phyloP scores from a whole-genome alignment of 768 basidiomycete species.

The Termitomyces sp. region DNA sequence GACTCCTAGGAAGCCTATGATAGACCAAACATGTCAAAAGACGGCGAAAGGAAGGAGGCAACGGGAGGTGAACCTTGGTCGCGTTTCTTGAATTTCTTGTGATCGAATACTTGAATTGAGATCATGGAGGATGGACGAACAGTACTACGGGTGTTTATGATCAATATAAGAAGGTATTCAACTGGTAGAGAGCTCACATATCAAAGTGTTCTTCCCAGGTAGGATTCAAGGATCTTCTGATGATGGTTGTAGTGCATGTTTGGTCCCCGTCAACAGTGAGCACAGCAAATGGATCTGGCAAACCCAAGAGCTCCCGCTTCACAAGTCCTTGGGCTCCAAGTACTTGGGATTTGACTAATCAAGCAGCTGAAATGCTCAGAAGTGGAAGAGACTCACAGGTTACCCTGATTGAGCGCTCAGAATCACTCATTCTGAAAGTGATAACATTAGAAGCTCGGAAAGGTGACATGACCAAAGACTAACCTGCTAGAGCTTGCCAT shows the following conservation, averaged over 20 bases:
- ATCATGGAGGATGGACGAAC: conserved; percentile 73
- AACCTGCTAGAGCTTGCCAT: conserved; percentile 30
- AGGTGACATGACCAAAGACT: conserved; percentile 3
- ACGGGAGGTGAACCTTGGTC: conserved; percentile 59
- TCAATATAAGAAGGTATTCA: conserved; percentile 8
- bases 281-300: conserved; percentile 88
- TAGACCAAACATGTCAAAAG: conserved; percentile 15
- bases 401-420: conserved; percentile 43
- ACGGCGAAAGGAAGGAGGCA: conserved; percentile 8
- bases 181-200: conserved; percentile 45
- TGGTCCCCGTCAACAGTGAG: conserved; percentile 84
- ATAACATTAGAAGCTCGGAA: conserved; percentile 9
- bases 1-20: conserved; percentile 51
- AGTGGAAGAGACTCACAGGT: conserved; percentile 32
- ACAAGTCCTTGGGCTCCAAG: conserved; percentile 69
- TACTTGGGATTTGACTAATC: conserved; percentile 37
- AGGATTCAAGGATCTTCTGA: conserved; percentile 64
- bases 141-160: conserved; percentile 33
- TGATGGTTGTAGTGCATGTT: conserved; percentile 69
- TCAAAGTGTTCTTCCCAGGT: conserved; percentile 87
- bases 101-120: conserved; percentile 86
- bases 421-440: conserved; percentile 36
- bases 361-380: conserved; percentile 1
- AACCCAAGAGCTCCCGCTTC: conserved; percentile 73
- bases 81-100: conserved; percentile 80